Percentiles rank a stretch among this genome's conserved stretches.
Evolutionary conservation across 371 early-diverging fungal species (phyloP).

Genomic region (Chytridiales sp.): DNA sequence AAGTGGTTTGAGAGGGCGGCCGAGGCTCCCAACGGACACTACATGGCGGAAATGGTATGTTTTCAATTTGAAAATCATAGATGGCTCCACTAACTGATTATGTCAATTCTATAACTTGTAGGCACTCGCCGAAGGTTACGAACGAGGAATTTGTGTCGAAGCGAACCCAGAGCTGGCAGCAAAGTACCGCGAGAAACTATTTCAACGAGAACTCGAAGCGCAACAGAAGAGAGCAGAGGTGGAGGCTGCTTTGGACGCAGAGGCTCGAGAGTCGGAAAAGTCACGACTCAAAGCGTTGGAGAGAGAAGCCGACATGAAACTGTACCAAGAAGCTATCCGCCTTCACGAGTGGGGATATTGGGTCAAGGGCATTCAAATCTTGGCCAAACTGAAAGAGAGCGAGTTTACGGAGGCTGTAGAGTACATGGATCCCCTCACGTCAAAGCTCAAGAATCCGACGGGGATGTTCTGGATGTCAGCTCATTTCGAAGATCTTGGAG

Average conservation of each 20-base stretch:
- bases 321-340: conserved; percentile 7
- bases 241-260: neutral
- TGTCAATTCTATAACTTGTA: neutral
- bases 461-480: conserved; percentile 1
- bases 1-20: conserved; percentile 2
- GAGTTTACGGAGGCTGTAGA: neutral
- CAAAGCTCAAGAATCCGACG: conserved; percentile 9
- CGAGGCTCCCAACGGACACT: neutral
- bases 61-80: too few species aligned
- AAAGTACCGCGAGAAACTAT: neutral
- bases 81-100: too few species aligned
- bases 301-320: too few species aligned
- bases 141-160: neutral
- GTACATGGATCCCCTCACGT: neutral
- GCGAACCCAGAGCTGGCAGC: neutral
- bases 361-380: neutral
- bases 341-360: conserved; percentile 10
- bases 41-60: too few species aligned
- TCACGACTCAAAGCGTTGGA: too few species aligned
- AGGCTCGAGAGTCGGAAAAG: too few species aligned
- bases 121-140: neutral
- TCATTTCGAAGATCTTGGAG: neutral
- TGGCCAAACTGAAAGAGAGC: conserved; percentile 1
- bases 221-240: conserved; percentile 5
- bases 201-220: neutral